phyloP scores from a whole-genome alignment of 2,329 filamentous ascomycete species.

The Shiraia sp. region DNA sequence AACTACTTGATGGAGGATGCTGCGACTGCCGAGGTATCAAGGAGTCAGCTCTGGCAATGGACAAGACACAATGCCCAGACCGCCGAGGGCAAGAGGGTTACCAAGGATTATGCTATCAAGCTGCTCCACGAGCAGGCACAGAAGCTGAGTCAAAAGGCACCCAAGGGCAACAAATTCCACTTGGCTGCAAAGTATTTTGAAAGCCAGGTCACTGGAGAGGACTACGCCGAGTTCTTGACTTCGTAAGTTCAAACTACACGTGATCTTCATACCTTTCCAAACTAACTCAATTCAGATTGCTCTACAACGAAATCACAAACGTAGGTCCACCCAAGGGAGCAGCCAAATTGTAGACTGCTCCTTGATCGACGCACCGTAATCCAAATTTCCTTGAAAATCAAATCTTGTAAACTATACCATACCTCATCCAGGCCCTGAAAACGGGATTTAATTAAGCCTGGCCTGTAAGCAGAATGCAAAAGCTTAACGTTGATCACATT shows the following conservation, averaged over 20 bases:
- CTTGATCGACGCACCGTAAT: background rate
- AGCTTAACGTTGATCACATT: slow-evolving; percentile 3
- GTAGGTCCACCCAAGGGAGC: slow-evolving; percentile 66
- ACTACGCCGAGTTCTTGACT: slow-evolving; percentile 96
- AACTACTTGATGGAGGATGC: slow-evolving; percentile 99
- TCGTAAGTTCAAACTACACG: slow-evolving; percentile 61
- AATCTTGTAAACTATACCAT: slow-evolving; percentile 13
- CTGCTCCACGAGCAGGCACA: slow-evolving; percentile 85
- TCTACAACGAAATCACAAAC: slow-evolving; percentile 87
- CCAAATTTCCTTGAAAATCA: slow-evolving; percentile 1
- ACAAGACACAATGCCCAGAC: slow-evolving; percentile 73
- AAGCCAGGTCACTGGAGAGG: slow-evolving; percentile 91
- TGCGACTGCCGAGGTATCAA: slow-evolving; percentile 92
- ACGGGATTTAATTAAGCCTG: background rate
- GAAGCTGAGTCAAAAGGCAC: slow-evolving; percentile 71
- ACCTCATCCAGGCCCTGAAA: slow-evolving; percentile 3
- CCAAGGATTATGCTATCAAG: slow-evolving; percentile 87
- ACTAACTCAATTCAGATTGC: slow-evolving; percentile 57
- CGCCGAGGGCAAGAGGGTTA: slow-evolving; percentile 85
- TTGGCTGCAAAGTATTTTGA: slow-evolving; percentile 93
- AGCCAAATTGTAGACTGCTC: slow-evolving; percentile 47
- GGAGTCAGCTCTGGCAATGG: slow-evolving; percentile 98
- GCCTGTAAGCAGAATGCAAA: slow-evolving; percentile 7
- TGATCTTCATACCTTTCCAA: slow-evolving; percentile 4
- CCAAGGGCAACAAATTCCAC: slow-evolving; percentile 88